Evolutionary conservation across 192 early-diverging fungal species (phyloP), one percentile per base, ranked within the genome.

Genomic region (Mortierella alpina): DNA sequence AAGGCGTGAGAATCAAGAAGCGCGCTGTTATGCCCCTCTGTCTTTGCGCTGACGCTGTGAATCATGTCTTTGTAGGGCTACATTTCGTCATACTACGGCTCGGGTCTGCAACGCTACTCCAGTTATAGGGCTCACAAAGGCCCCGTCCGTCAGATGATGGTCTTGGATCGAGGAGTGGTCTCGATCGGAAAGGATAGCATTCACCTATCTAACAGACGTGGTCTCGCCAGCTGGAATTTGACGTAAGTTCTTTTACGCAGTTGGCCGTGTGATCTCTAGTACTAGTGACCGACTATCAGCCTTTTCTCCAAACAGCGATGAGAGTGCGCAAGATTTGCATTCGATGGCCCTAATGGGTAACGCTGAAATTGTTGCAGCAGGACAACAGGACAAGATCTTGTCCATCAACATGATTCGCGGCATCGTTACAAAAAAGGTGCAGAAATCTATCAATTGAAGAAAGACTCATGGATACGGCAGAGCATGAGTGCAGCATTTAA

Each of bases 61-160:
- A 10, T 49, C 44, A 22, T 58, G 5, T 39, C 60, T 58, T 7
- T 15, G 39, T 74, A 91, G 92, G 93, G 95, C 15, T 91, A 90
- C 31, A 83, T 95, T 12, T 80, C 91, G 14, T 92, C 93, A 3
- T 91, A 91, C 86, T 78, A 80, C 87, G 63, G 79, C 54, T 52
- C 86, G 75, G 83, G 82, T 63, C 61, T 95, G 42, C 86, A 90
- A 41, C 88, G 91, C 20, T 93, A 96, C 59, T 94, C 94, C 6
- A 89, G 88, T 40, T 92, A 92, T 57, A 84, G 84, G 54, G 91
- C 88, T 9, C 91, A 93, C 49, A 88, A 82, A 11, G 87, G 85
- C 31, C 88, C 87, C 59, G 85, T 96, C 0, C 87, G 90, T 22
- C 91, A 93, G 68, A 79, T 97, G 57, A 70, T 89, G 62, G 84